Base-by-base conservation (phyloP, 495 filamentous ascomycete species). In the Emericellopsis terricola region DNA sequence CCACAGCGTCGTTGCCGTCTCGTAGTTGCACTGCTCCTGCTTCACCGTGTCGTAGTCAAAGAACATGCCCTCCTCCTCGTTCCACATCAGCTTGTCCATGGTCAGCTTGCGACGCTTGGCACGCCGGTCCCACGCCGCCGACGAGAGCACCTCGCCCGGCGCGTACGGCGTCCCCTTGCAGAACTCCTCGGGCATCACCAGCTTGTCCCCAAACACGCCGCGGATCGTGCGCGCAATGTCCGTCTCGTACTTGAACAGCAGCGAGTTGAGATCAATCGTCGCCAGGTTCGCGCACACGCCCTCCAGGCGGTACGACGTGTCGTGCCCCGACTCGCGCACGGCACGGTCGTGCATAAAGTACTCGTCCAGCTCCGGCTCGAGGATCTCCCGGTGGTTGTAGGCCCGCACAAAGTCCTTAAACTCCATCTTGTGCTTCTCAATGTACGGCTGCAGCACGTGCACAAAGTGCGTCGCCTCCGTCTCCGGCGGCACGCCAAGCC, bases 331-430 rank as follows among this genome's bases (percentile, higher is more conserved):
- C 49, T 96, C 89, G 30, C 89, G 76, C 15, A 94, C 83, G 5
- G 82, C 83, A 31, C 91, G 73, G 50, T 97, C 91, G 48, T 97
- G 89, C 44, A 91, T 57, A 60, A 94, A 96, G 50, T 94, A 97
- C 17, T 83, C 73, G 48, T 97, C 89, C 8, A 97, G 64, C 26
- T 85, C 78, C 2, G 86, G 85, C 57, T 96, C 89, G 31, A 62
- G 49, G 23, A 97, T 69, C n/a, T 60, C 44, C 5, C 75, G 68
- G 38, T 71, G 40, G 45, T 96, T 96, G 55, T 97, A 97, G 3
- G 78, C 84, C 20, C 65, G 41, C 13, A 92, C 81, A 49, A 97
- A 89, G 34, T 89, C 71, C 3, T 76, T 47, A 42, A 94, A 83
- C 0, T 57, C 59, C 69, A 94, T 73, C 9, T 68, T 67, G 51